Conservation (phyloP, 2,329 filamentous ascomycete genomes). For the Aspergillus piperis region DNA sequence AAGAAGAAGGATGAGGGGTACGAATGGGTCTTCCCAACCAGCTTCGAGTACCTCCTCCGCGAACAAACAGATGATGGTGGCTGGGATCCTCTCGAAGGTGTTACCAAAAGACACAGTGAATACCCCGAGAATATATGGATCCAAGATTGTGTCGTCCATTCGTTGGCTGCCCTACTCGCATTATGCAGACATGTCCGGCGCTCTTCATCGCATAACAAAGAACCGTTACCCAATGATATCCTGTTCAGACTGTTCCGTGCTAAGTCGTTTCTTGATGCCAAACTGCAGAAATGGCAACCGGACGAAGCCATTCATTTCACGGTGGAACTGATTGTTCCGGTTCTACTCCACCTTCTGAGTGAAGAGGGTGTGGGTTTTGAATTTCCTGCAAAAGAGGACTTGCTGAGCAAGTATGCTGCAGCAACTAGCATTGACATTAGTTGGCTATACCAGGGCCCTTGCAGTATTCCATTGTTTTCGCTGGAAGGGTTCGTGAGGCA, state of each 20-base stretch:
- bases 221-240: not conserved
- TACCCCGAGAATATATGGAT: conserved; percentile 4
- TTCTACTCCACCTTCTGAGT: not conserved
- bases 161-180: conserved; percentile 9
- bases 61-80: conserved; percentile 27
- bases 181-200: conserved; percentile 4
- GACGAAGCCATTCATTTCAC: conserved; percentile 5
- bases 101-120: not conserved
- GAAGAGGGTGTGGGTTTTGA: conserved; percentile 6
- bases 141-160: conserved; percentile 7
- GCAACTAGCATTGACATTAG: conserved; percentile 2
- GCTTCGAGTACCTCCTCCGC: conserved; percentile 33
- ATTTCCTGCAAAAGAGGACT: conserved; percentile 7
- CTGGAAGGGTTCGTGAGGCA: conserved; percentile 42
- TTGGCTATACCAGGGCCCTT: conserved; percentile 8
- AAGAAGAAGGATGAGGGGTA: not conserved
- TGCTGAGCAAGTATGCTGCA: not conserved
- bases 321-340: conserved; percentile 7
- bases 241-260: conserved; percentile 1
- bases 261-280: not conserved
- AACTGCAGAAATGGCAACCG: not conserved
- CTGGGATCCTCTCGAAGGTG: conserved; percentile 24
- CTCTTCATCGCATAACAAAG: too few species aligned
- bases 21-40: conserved; percentile 37
- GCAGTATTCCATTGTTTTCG: conserved; percentile 30